These are phyloP conservation scores for Lentinula lateritia DNA, from an alignment of 768 basidiomycete genomes.

Conservation along the genomic window DNA sequence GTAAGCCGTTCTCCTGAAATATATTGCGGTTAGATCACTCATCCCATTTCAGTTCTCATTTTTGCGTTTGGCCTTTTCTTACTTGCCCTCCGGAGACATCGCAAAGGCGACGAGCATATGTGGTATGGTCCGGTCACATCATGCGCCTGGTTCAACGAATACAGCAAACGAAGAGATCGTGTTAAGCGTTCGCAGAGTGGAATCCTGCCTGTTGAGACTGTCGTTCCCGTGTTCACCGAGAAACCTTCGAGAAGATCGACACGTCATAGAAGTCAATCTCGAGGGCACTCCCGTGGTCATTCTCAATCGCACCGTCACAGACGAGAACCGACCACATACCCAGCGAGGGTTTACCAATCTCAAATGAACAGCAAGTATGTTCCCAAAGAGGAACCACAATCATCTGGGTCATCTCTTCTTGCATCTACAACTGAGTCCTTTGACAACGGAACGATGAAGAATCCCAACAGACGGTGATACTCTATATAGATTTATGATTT, in stretches of 20 bases:
- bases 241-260: slow-evolving; percentile 2
- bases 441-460: slow-evolving; percentile 37
- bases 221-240: background rate
- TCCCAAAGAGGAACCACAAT: background rate
- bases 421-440: slow-evolving; percentile 29
- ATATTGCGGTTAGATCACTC: slow-evolving; percentile 7
- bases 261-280: background rate
- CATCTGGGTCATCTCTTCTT: slow-evolving; percentile 21
- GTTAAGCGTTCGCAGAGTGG: slow-evolving; percentile 32
- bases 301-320: slow-evolving; percentile 5
- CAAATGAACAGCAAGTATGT: background rate
- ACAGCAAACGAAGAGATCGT: slow-evolving; percentile 32
- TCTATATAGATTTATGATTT: background rate
- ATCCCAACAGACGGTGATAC: slow-evolving; percentile 26
- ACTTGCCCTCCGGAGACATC: slow-evolving; percentile 37
- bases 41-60: slow-evolving; percentile 25
- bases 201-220: slow-evolving; percentile 28
- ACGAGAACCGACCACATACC: slow-evolving; percentile 1
- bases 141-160: slow-evolving; percentile 65
- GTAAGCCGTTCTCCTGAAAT: slow-evolving; percentile 32
- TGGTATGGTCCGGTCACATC: slow-evolving; percentile 69
- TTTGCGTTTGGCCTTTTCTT: slow-evolving; percentile 31
- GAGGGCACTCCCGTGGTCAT: slow-evolving; percentile 1
- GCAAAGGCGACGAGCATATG: slow-evolving; percentile 46
- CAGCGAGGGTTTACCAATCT: slow-evolving; percentile 2